Percentiles rank a stretch among this genome's conserved stretches.
These are phyloP conservation scores for Micractinium sp. DNA, from an alignment of 139 green algal genomes.

Conservation along the genomic window DNA sequence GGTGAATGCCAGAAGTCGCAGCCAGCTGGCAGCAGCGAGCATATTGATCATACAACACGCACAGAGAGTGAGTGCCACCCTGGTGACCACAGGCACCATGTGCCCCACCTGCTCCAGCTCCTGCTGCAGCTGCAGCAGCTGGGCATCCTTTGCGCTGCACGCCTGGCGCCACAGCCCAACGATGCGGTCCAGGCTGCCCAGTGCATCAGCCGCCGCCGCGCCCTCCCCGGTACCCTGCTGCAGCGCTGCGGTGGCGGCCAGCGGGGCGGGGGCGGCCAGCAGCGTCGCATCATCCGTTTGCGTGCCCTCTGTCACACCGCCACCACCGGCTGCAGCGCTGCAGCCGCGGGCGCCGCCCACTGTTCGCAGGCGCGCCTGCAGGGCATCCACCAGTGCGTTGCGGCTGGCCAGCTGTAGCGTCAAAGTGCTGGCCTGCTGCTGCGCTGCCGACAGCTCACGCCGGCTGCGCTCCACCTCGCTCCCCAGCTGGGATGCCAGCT, in stretches of 20 bases:
- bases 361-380: slow-evolving; percentile 14
- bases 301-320: not conserved
- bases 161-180: slow-evolving; percentile 33
- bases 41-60: too few species aligned
- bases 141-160: slow-evolving; percentile 17
- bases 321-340: not conserved
- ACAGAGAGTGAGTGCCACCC: too few species aligned
- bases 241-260: not conserved
- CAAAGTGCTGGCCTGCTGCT: not conserved
- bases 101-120: slow-evolving; percentile 15
- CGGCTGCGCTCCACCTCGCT: not conserved
- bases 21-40: not conserved
- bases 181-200: slow-evolving; percentile 35
- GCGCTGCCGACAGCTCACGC: not conserved
- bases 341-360: not conserved
- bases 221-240: too few species aligned
- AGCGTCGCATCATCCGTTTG: not conserved
- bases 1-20: not conserved
- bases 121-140: not conserved
- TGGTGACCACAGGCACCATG: not conserved
- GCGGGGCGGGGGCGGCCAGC: not conserved
- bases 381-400: slow-evolving; percentile 21
- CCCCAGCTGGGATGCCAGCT: not conserved
- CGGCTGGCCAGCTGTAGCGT: slow-evolving; percentile 31
- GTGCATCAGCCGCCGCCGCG: not conserved